A percentile compares a stretch with the other conserved stretches of the same genome.
phyloP scores from a whole-genome alignment of 441 rosid genomes.

The Brassica balearica region DNA sequence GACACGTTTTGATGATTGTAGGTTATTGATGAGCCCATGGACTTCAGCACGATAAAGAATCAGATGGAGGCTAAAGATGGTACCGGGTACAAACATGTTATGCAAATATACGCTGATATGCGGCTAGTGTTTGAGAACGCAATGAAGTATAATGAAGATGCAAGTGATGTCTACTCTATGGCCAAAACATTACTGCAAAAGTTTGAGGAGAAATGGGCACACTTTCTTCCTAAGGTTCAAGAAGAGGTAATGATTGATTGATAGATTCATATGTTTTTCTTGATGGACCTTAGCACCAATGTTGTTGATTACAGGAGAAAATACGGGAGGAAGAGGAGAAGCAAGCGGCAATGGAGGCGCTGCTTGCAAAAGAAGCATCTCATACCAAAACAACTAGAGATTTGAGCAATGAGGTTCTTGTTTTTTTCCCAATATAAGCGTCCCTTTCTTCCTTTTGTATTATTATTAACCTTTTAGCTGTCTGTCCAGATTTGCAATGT shows the following conservation, averaged over 20 bases:
- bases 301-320: conserved; percentile 61
- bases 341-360: conserved; percentile 73
- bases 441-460: not conserved
- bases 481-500: conserved; percentile 67
- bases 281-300: conserved; percentile 2
- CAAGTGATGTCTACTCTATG: conserved; percentile 78
- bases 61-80: conserved; percentile 97
- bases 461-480: not conserved
- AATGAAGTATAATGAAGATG: conserved; percentile 86
- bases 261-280: not conserved
- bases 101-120: conserved; percentile 86
- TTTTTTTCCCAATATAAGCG: not conserved
- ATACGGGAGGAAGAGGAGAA: conserved; percentile 79
- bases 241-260: conserved; percentile 67
- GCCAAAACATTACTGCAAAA: conserved; percentile 81
- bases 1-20: too few species aligned
- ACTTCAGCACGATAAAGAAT: conserved; percentile 83
- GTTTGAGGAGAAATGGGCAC: conserved; percentile 92
- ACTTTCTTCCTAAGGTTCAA: conserved; percentile 75
- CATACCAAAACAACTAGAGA: conserved; percentile 83
- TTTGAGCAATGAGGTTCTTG: conserved; percentile 67
- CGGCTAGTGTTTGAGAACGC: conserved; percentile 90
- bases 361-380: conserved; percentile 86
- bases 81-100: conserved; percentile 81
- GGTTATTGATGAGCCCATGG: conserved; percentile 98